A percentile compares a stretch with the other conserved stretches of the same genome.
Conservation (phyloP, 73 alveolate species). For the Halteria grandinella region DNA sequence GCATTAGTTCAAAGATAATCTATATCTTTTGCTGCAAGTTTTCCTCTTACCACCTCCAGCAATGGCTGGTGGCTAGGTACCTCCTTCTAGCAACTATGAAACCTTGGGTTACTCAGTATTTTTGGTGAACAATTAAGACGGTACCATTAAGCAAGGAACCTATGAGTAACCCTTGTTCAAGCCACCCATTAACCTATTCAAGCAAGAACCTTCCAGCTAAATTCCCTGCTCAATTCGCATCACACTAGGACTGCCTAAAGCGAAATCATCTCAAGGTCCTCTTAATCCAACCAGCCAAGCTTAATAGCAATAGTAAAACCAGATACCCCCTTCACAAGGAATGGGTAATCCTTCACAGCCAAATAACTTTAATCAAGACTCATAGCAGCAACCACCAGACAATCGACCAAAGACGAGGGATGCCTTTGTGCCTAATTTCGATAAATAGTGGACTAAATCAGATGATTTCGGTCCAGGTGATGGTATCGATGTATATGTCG, state of each 20-base stretch:
- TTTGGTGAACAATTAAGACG: slow-evolving; percentile 45
- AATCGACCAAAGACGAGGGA: slow-evolving; percentile 46
- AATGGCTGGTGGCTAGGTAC: not conserved
- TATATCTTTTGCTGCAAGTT: slow-evolving; percentile 43
- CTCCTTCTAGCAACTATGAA: not conserved
- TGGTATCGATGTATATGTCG: slow-evolving; percentile 89
- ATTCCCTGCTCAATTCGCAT: slow-evolving; percentile 5
- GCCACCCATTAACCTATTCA: slow-evolving; percentile 41
- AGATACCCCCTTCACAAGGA: too few species aligned
- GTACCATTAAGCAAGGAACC: slow-evolving; percentile 52
- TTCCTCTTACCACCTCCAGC: slow-evolving; percentile 25
- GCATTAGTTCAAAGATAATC: slow-evolving; percentile 48
- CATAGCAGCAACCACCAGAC: slow-evolving; percentile 27
- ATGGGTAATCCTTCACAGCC: too few species aligned
- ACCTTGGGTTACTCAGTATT: slow-evolving; percentile 46
- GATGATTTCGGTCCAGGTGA: slow-evolving; percentile 78
- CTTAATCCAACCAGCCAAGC: too few species aligned
- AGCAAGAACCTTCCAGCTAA: slow-evolving; percentile 4
- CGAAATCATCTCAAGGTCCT: too few species aligned
- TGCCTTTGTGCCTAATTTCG: slow-evolving; percentile 58
- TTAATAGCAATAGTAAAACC: too few species aligned
- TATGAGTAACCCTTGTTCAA: slow-evolving; percentile 25
- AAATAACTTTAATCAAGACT: too few species aligned
- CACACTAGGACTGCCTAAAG: slow-evolving; percentile 26
- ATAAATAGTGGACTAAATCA: slow-evolving; percentile 53